Evolutionary conservation across 805 yeast genomes (phyloP).

Genomic region (Vanderwaltozyma yarrowii): DNA sequence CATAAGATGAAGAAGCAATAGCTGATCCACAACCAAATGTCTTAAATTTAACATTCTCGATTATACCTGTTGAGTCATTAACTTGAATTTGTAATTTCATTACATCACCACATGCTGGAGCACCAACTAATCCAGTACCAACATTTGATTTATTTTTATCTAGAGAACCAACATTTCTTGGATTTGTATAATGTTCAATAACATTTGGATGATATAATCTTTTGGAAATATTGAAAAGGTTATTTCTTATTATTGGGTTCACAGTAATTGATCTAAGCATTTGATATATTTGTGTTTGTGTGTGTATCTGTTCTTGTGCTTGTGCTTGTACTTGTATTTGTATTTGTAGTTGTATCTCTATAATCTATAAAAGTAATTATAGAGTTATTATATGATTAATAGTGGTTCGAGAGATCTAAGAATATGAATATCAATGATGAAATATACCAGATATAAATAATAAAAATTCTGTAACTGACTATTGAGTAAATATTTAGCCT

Average conservation of each 20-base stretch:
- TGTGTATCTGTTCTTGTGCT: too few relatives aligned
- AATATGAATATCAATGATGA: too few relatives aligned
- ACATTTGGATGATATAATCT: slow-evolving; percentile 80
- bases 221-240: slow-evolving; percentile 5
- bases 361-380: too few relatives aligned
- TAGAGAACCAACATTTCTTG: slow-evolving; percentile 90
- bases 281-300: too few relatives aligned
- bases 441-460: too few relatives aligned
- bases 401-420: too few relatives aligned
- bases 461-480: too few relatives aligned
- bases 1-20: slow-evolving; percentile 88
- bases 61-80: slow-evolving; percentile 77
- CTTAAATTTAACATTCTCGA: slow-evolving; percentile 90
- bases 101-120: slow-evolving; percentile 99
- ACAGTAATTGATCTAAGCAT: too few relatives aligned
- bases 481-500: too few relatives aligned
- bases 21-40: slow-evolving; percentile 99
- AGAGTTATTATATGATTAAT: too few relatives aligned
- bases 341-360: too few relatives aligned
- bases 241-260: slow-evolving; percentile 1
- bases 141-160: slow-evolving; percentile 66
- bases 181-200: slow-evolving; percentile 90
- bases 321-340: too few relatives aligned
- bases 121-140: slow-evolving; percentile 96
- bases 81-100: slow-evolving; percentile 95